Evolutionary conservation across 148 eudicot species (phyloP).

Genomic region (Silene conica): DNA sequence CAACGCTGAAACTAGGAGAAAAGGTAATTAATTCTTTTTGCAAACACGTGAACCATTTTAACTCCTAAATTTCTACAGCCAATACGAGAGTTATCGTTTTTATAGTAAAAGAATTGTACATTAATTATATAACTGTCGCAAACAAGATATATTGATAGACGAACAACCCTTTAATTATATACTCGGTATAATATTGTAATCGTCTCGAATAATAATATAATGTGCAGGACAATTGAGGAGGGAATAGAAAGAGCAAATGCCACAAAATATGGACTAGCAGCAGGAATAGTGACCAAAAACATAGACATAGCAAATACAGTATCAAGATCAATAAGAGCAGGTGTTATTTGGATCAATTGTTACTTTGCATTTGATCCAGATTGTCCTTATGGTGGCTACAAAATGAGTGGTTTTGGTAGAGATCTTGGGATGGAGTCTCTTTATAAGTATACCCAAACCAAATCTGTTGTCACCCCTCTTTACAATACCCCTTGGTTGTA

Average conservation of each 20-base stretch:
- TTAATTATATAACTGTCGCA: too few relatives aligned
- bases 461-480: slow-evolving; percentile 69
- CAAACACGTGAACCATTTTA: too few relatives aligned
- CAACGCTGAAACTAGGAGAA: too few relatives aligned
- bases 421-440: slow-evolving; percentile 67
- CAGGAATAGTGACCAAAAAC: slow-evolving; percentile 69
- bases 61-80: too few relatives aligned
- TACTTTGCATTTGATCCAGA: slow-evolving; percentile 63
- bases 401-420: slow-evolving; percentile 83
- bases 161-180: too few relatives aligned
- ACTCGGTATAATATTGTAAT: too few relatives aligned
- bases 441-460: slow-evolving; percentile 53
- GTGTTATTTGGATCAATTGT: slow-evolving; percentile 78
- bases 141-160: too few relatives aligned
- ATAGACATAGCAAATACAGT: slow-evolving; percentile 71
- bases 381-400: slow-evolving; percentile 69
- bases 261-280: slow-evolving; percentile 66
- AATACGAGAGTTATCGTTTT: too few relatives aligned
- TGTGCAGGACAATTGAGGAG: slow-evolving; percentile 64
- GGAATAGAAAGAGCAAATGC: slow-evolving; percentile 64
- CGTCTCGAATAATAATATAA: too few relatives aligned
- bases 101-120: too few relatives aligned
- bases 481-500: slow-evolving; percentile 65
- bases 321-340: slow-evolving; percentile 70
- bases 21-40: too few relatives aligned